Evolutionary conservation across 2,329 filamentous ascomycete genomes (phyloP).

Genomic region (Sporothrix brunneoviolacea): DNA sequence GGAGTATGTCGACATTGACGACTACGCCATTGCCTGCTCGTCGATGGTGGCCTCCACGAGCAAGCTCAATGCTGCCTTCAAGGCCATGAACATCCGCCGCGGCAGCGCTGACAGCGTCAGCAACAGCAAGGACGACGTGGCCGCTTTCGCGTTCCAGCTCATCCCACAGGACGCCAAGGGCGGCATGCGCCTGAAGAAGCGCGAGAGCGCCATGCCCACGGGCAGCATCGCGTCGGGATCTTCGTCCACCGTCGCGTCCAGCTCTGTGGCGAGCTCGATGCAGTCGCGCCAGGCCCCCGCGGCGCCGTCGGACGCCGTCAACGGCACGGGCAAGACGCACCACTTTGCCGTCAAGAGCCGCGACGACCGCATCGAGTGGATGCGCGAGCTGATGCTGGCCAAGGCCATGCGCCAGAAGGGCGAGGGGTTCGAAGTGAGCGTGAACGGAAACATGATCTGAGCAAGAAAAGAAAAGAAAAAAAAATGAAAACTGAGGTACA

Average conservation of each 20-base stretch:
- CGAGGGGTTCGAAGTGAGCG: constrained; percentile 73
- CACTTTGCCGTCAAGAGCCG: constrained; percentile 85
- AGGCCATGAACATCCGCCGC: constrained; percentile 61
- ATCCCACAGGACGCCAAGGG: constrained; percentile 61
- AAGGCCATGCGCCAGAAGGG: constrained; percentile 81
- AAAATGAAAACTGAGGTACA: background rate
- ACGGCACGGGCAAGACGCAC: constrained; percentile 73
- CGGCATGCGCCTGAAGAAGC: constrained; percentile 43
- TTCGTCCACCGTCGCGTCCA: constrained; percentile 1
- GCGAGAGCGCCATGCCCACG: constrained; percentile 36
- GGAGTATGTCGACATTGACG: constrained; percentile 79
- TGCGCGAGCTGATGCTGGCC: constrained; percentile 86
- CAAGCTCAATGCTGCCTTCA: constrained; percentile 84
- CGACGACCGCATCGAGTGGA: constrained; percentile 95
- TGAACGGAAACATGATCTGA: constrained; percentile 72
- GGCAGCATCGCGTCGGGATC: constrained; percentile 1
- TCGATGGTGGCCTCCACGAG: constrained; percentile 64
- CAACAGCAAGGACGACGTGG: constrained; percentile 42
- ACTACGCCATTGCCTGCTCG: constrained; percentile 82
- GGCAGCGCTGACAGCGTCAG: constrained; percentile 42
- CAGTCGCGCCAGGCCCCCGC: constrained; percentile 21
- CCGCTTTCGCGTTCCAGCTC: constrained; percentile 78
- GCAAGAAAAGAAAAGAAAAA: too few relatives aligned
- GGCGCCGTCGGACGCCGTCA: constrained; percentile 39
- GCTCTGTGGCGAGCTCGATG: constrained; percentile 8